These are phyloP conservation scores for Candida hispaniensis DNA, from an alignment of 805 yeast genomes.

Conservation along the genomic window DNA sequence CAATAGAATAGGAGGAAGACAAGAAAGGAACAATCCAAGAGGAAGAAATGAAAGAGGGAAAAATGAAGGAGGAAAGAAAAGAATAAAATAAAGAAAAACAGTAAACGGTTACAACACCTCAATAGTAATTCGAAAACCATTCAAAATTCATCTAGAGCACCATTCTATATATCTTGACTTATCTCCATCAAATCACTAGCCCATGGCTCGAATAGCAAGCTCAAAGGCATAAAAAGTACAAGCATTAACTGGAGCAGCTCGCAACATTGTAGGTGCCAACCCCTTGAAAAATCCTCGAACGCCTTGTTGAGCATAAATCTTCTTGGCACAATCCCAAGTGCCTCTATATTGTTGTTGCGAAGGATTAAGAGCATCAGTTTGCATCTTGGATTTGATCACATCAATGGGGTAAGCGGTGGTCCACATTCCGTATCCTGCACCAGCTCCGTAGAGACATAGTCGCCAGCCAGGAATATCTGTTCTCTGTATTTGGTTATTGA, in stretches of 20 bases:
- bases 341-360: slow-evolving; percentile 48
- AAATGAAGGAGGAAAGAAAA: too few relatives aligned
- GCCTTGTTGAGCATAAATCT: slow-evolving; percentile 50
- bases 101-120: too few relatives aligned
- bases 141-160: too few relatives aligned
- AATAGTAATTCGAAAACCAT: too few relatives aligned
- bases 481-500: slow-evolving; percentile 39
- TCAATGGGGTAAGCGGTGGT: slow-evolving; percentile 75
- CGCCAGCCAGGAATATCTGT: slow-evolving; percentile 79
- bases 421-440: slow-evolving; percentile 91
- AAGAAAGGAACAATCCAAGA: too few relatives aligned
- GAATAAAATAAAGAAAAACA: too few relatives aligned
- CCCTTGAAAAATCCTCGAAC: slow-evolving; percentile 78
- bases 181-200: slow-evolving; percentile 17
- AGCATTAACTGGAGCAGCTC: slow-evolving; percentile 98
- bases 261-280: slow-evolving; percentile 77
- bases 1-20: too few relatives aligned
- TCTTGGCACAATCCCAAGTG: slow-evolving; percentile 47
- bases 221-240: slow-evolving; percentile 94
- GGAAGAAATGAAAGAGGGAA: too few relatives aligned
- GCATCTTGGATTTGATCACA: slow-evolving; percentile 81
- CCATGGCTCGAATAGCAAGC: slow-evolving; percentile 44
- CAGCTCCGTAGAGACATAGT: slow-evolving; percentile 78
- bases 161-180: slow-evolving; percentile 26
- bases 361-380: slow-evolving; percentile 55